Conservation (phyloP, 768 basidiomycete genomes). For the Hericium erinaceus region DNA sequence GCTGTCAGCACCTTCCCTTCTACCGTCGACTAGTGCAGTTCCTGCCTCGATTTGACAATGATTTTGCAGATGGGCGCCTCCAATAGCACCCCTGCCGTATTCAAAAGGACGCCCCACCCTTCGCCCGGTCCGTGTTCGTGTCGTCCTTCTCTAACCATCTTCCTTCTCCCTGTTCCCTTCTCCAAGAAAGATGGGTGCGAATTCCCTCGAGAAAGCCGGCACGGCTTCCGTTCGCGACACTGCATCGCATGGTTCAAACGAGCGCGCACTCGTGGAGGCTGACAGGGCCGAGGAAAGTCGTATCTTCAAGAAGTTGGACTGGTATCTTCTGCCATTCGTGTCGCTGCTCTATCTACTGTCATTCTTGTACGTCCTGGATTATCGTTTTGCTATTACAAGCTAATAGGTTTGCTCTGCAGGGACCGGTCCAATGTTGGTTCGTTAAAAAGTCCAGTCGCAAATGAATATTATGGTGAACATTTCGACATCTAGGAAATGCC, state of each 20-base stretch:
- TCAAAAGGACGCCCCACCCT: not conserved
- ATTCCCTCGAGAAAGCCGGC: not conserved
- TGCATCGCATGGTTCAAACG: not conserved
- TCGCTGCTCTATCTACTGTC: conserved; percentile 12
- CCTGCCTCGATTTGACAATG: too few relatives aligned
- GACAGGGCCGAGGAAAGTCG: not conserved
- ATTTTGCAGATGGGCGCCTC: not conserved
- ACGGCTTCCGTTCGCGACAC: not conserved
- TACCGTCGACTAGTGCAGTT: too few relatives aligned
- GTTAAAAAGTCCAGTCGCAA: not conserved
- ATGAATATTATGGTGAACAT: not conserved
- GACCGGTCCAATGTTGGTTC: conserved; percentile 14
- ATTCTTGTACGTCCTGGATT: conserved; percentile 8
- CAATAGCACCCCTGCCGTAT: not conserved
- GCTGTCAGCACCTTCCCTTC: too few relatives aligned
- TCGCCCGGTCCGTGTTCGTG: not conserved
- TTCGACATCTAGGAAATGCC: conserved; percentile 9
- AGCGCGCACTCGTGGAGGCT: not conserved
- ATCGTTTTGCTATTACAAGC: not conserved
- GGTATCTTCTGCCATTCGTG: conserved; percentile 5
- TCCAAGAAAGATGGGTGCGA: not conserved
- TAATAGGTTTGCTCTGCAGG: not conserved
- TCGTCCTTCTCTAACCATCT: not conserved
- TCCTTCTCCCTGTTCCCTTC: not conserved
- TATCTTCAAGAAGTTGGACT: conserved; percentile 10